Base-by-base conservation (phyloP, 176 grass and related monocot genomes). In the Carex littledalei region DNA sequence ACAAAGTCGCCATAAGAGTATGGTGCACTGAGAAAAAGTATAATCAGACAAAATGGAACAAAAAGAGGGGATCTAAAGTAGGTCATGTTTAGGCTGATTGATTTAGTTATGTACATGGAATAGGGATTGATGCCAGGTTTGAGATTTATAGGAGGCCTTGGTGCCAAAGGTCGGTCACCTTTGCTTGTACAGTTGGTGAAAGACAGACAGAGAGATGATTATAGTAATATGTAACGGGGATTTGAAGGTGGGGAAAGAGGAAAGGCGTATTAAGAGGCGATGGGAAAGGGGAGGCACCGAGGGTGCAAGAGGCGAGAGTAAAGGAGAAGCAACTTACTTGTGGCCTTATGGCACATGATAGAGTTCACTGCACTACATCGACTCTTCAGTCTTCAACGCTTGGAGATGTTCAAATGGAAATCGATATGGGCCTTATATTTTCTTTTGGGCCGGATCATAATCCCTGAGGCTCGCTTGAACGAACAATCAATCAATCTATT, bases 181-280 rank as follows among this genome's bases (percentile, higher is more conserved):
- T 83, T 65, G 80, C 62, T 83, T 83, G 80, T 41, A 49, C 18
- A 26, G 22, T 31, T 67, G 12, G 58, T 29, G 45, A 83, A 67
- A 35, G 34, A 35, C 34, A 35, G 34, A 35, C 34, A 35, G 54
- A 9, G 29, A 17, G 29, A 17, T 41, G 26, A 45, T 63, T 64
- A 45, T 45, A 47, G 59, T 47, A 64, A 29, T 15, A 62, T 18
- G 59, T 62, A 61, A 11, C 59, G 79, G 17, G 55, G 14, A 66
- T 66, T 65, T 65, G 18, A 67, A 83, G 80, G 1, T 66, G 13
- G 39, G 60, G 43, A 62, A 67, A 67, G 62, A 83, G 80, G 24
- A 83, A 83, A 83, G 80, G 80, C 80, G 37, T 12, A 67, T 67
- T 65, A 50, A 29, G 59, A 67, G 80, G 80, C 79, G 79, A 63